Evolutionary conservation across 1,284 basidiomycete genomes (phyloP).

Genomic region (Ganoderma leucocontextum): DNA sequence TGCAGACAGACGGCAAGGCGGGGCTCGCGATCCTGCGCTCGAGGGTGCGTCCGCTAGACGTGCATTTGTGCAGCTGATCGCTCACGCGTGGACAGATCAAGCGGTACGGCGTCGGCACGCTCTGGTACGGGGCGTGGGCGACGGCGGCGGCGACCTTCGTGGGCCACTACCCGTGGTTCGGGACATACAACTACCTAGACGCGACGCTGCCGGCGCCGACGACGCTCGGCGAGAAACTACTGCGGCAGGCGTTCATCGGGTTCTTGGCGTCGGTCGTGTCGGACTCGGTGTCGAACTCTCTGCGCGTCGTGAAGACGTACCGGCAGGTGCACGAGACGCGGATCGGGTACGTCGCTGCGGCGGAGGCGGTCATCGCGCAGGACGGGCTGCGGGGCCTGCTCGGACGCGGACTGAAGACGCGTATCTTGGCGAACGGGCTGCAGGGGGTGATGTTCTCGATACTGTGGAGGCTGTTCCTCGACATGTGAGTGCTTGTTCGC

Average conservation of each 20-base stretch:
- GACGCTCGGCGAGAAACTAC: constrained; percentile 64
- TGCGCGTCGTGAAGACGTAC: constrained; percentile 94
- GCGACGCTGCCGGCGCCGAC: constrained; percentile 65
- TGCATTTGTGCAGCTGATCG: neutral
- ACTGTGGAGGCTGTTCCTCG: constrained; percentile 86
- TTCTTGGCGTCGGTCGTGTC: constrained; percentile 85
- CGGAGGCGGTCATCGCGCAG: constrained; percentile 66
- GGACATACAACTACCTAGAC: constrained; percentile 85
- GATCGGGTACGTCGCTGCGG: constrained; percentile 79
- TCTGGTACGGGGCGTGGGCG: constrained; percentile 90
- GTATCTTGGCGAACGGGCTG: constrained; percentile 85
- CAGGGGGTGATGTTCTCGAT: constrained; percentile 89
- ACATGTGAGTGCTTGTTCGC: constrained; percentile 64
- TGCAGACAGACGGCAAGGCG: constrained; percentile 85
- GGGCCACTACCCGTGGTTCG: constrained; percentile 89
- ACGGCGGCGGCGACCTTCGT: constrained; percentile 93
- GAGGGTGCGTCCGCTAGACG: constrained; percentile 56
- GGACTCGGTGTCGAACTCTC: constrained; percentile 85
- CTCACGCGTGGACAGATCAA: constrained; percentile 56
- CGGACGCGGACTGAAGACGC: constrained; percentile 84
- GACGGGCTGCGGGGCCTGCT: constrained; percentile 78
- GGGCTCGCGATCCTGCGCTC: constrained; percentile 72
- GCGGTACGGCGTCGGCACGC: constrained; percentile 74
- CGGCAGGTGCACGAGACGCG: constrained; percentile 84
- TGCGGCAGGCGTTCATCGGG: constrained; percentile 86